Percentiles rank a stretch among this genome's conserved stretches.
These are phyloP conservation scores for Plasmodium yoelii DNA, from an alignment of 169 alveolate genomes.

Conservation along the genomic window DNA sequence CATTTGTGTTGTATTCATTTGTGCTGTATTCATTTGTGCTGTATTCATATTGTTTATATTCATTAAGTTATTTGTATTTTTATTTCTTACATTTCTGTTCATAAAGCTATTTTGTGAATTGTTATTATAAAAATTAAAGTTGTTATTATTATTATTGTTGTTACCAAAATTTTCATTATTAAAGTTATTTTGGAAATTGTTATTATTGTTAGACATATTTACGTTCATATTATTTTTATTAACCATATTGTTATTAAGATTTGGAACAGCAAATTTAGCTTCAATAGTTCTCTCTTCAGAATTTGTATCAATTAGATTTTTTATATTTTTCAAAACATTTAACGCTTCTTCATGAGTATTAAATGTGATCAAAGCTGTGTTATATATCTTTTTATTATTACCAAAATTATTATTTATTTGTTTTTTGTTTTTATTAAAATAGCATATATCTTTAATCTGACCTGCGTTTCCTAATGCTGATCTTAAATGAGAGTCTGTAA, in stretches of 20 bases:
- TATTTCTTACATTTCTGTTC: conserved; percentile 42
- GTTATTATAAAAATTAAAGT: conserved; percentile 32
- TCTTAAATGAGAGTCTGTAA: conserved; percentile 62
- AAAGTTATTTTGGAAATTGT: conserved; percentile 16
- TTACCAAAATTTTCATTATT: conserved; percentile 2
- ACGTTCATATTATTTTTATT: conserved; percentile 16
- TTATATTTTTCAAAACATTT: conserved; percentile 64
- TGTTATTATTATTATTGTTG: conserved; percentile 22
- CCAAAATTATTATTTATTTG: conserved; percentile 46
- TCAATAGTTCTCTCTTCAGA: conserved; percentile 52
- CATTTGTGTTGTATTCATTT: neutral
- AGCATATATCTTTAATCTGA: conserved; percentile 49
- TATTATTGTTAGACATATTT: neutral
- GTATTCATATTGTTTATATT: neutral
- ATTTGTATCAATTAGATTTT: conserved; percentile 42
- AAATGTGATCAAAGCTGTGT: conserved; percentile 62
- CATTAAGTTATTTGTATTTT: conserved; percentile 28
- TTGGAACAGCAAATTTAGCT: conserved; percentile 71
- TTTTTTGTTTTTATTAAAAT: conserved; percentile 62
- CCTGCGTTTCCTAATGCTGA: conserved; percentile 65
- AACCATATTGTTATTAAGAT: conserved; percentile 28
- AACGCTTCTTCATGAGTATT: conserved; percentile 68
- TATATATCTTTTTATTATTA: conserved; percentile 36
- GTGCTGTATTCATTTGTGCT: neutral
- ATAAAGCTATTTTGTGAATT: conserved; percentile 22